phyloP scores from a whole-genome alignment of 2,329 filamentous ascomycete genomes.

The Lasiodiplodia citricola region DNA sequence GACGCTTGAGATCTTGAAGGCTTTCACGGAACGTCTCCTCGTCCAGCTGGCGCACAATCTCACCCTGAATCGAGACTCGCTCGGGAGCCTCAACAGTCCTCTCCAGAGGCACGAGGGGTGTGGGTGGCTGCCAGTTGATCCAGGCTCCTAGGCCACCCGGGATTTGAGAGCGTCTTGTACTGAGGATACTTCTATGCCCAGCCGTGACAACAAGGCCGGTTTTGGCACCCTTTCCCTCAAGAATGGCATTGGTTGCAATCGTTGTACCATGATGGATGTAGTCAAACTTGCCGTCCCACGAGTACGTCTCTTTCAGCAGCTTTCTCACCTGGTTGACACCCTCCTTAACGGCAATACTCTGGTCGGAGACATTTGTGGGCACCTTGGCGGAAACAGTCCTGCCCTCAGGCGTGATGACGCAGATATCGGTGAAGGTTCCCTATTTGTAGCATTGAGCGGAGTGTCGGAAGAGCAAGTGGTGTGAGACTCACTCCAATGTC shows the following conservation, averaged over 20 bases:
- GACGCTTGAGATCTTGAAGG: constrained; percentile 46
- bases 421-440: constrained; percentile 56
- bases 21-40: constrained; percentile 44
- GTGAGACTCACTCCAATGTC: constrained; percentile 33
- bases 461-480: background rate
- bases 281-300: constrained; percentile 53
- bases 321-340: constrained; percentile 51
- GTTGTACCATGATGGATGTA: constrained; percentile 59
- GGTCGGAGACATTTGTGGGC: constrained; percentile 52
- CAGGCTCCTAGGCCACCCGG: constrained; percentile 57
- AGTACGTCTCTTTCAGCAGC: constrained; percentile 45
- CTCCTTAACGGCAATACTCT: constrained; percentile 55
- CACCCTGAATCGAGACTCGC: constrained; percentile 51
- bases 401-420: constrained; percentile 52
- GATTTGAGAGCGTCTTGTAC: constrained; percentile 56
- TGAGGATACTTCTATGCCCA: constrained; percentile 57
- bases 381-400: constrained; percentile 54
- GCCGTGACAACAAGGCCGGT: constrained; percentile 55
- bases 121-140: constrained; percentile 55
- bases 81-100: constrained; percentile 53
- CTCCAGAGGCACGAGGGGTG: constrained; percentile 56
- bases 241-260: constrained; percentile 56
- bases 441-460: constrained; percentile 30
- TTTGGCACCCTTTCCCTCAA: constrained; percentile 57
- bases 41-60: constrained; percentile 49